Evolutionary conservation across 2,329 filamentous ascomycete species (phyloP).

Genomic region (Hypoxylon sp.): DNA sequence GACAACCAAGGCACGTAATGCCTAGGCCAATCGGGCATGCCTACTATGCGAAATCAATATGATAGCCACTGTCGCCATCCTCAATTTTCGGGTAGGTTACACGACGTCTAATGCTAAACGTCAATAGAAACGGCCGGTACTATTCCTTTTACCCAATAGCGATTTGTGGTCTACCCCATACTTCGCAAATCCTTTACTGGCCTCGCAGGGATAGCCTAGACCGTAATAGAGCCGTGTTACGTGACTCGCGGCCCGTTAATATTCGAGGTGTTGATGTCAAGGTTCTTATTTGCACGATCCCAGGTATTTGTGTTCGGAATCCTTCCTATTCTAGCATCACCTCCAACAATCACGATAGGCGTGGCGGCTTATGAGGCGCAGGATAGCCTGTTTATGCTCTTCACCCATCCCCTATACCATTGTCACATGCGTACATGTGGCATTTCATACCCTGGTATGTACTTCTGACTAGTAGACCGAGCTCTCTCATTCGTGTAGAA

Average conservation of each 20-base stretch:
- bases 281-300: neutral
- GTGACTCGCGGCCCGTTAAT: neutral
- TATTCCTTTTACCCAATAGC: constrained; percentile 2
- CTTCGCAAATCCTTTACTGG: neutral
- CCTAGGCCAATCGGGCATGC: neutral
- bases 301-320: neutral
- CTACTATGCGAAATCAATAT: neutral
- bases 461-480: constrained; percentile 7
- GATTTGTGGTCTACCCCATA: constrained; percentile 5
- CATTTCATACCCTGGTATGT: constrained; percentile 7
- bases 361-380: constrained; percentile 1
- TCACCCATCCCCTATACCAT: neutral
- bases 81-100: constrained; percentile 11
- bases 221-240: constrained; percentile 1
- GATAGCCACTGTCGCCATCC: neutral
- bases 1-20: constrained; percentile 3
- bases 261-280: neutral
- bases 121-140: constrained; percentile 7
- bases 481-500: neutral
- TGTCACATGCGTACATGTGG: constrained; percentile 9
- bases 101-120: constrained; percentile 13
- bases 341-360: neutral
- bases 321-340: constrained; percentile 28
- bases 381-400: neutral
- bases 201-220: neutral